Evolutionary conservation across 805 yeast genomes (phyloP), one percentile per base, ranked within the genome.

Genomic region (Metschnikowia lochheadii): DNA sequence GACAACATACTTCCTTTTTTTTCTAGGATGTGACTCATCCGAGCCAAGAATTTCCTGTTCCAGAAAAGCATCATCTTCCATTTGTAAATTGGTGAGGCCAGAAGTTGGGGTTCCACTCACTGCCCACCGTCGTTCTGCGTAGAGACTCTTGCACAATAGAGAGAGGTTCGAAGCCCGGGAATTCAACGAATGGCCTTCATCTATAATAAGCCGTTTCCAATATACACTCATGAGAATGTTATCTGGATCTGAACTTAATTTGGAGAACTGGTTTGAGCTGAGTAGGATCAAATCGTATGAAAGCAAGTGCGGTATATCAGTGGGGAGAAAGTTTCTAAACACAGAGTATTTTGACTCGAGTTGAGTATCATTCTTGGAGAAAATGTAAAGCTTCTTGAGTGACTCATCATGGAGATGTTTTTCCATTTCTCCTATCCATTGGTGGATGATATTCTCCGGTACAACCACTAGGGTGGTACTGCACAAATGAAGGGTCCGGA

Each of bases 91-190:
- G 0, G 89, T 83, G 47, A 85, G 66, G 0, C 91, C 91, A 0
- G 86, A 76, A 0, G 89, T 84, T 4, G 90, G 90, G 0, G 91
- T 85, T 31, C 91, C 90, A 0, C 87, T 81, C 0, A 85, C 87
- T 0, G 84, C 82, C 91, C 91, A 85, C 52, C 79, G 74, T 46
- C 89, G 71, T 58, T 85, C 91, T 7, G 79, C 78, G 44, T 66
- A 63, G 42, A 85, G 59, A 20, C 69, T 65, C 33, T 70, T 71
- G 17, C 87, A 81, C 33, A 81, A 60, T 7, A 64, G 59, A 6
- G 80, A 83, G 0, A 80, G 73, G 45, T 78, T 69, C 0, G 87
- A 74, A 1, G 73, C 62, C 49, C 75, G 76, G 6, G 84, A 74
- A 51, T 72, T 75, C 78, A 84, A 75, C 26, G 83, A 75, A 62